Evolutionary conservation across 148 eudicot species (phyloP), one percentile per base, ranked within the genome.

Genomic region (Chenopodium quinoa): DNA sequence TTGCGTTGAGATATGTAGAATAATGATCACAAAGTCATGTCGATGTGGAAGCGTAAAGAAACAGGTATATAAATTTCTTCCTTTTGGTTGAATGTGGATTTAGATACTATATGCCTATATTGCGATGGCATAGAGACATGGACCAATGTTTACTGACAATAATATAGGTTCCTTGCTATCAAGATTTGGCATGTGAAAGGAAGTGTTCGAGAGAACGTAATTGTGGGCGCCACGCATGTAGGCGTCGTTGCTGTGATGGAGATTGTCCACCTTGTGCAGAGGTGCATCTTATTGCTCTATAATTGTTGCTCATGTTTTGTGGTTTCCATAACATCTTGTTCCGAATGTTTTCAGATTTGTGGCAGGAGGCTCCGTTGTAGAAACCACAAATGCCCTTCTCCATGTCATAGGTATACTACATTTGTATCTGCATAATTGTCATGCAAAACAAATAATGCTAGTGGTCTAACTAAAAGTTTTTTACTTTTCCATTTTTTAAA

Each of bases 141-240:
- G 75, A 60, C 11, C 80, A 78, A 56, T 82, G 60, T 73, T 37
- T 76, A 83, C 84, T 92, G 73, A 86, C 80, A 47, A 80, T 93
- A 79, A 81, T 90, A 85, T 91, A 96, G 99, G 90, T 96, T 86
- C 99, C 99, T 58, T 96, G 99, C 89, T 84, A 91, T 91, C 99
- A 94, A 92, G 98, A 92, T 82, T 84, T 96, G 86, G 88, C 89
- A 27, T 96, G 99, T 78, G 99, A 96, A 78, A 91, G 99, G 88
- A 96, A 96, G 88, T 96, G 99, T 76, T 87, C 87, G 83, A 90
- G 75, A 50, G 79, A 90, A 78, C 85, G 98, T 62, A 98, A 96
- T 81, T 96, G 99, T 92, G 98, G 95, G 70, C 97, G 98, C 71
- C 99, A 96, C 92, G 97, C 97, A 73, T 96, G 99, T 77, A 94